phyloP scores from a whole-genome alignment of 495 filamentous ascomycete genomes.

The Echria macrotheca region DNA sequence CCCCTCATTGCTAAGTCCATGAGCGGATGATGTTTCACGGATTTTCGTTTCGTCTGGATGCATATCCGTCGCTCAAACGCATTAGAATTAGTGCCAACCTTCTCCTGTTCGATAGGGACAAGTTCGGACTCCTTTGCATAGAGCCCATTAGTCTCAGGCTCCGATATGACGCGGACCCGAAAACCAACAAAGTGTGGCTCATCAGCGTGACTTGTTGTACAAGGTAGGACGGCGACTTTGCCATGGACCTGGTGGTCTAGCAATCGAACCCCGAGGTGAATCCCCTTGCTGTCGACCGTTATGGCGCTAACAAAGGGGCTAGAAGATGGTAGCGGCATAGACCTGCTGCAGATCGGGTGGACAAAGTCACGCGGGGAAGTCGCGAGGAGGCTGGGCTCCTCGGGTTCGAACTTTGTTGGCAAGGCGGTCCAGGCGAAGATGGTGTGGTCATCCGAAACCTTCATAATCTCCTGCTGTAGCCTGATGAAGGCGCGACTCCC shows the following conservation, averaged over 20 bases:
- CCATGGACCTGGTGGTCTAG: neutral
- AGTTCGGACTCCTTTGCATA: too few relatives aligned
- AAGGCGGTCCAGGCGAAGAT: constrained; percentile 11
- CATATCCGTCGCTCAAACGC: too few relatives aligned
- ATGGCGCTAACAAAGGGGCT: neutral
- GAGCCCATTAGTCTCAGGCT: too few relatives aligned
- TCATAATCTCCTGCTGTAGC: constrained; percentile 13
- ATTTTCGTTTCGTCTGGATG: too few relatives aligned
- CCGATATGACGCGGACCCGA: too few relatives aligned
- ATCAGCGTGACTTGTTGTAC: too few relatives aligned
- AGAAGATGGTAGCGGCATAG: neutral
- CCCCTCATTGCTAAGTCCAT: too few relatives aligned
- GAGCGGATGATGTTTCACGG: too few relatives aligned
- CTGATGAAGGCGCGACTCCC: constrained; percentile 12
- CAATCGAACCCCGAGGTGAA: neutral
- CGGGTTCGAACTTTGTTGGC: neutral
- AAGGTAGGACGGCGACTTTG: neutral
- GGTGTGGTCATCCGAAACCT: constrained; percentile 1
- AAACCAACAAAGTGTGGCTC: too few relatives aligned
- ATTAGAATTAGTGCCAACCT: too few relatives aligned
- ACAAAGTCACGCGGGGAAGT: neutral
- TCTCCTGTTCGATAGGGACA: too few relatives aligned
- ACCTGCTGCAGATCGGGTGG: too few relatives aligned
- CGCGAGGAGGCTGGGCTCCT: neutral
- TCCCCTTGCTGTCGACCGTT: neutral